These are phyloP conservation scores for Metschnikowia corniflorae DNA, from an alignment of 805 yeast genomes.

Conservation along the genomic window DNA sequence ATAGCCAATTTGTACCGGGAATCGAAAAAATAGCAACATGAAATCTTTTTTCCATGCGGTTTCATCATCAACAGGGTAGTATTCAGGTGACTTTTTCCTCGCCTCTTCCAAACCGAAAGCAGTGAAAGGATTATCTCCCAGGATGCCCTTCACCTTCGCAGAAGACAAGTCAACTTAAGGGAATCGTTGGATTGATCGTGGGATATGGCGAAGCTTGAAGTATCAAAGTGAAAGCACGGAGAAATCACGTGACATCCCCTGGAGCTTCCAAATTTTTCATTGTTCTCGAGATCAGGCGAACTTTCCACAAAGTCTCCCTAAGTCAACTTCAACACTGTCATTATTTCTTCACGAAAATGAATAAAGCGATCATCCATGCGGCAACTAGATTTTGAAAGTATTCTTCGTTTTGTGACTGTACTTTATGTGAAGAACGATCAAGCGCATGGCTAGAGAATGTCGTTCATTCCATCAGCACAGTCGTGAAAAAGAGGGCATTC, in stretches of 20 bases:
- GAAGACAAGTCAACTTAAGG: not conserved
- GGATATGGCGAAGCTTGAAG: not conserved
- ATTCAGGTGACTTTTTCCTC: not conserved
- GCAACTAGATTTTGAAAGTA: not conserved
- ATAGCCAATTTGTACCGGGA: constrained; percentile 1
- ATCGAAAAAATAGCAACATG: constrained; percentile 2
- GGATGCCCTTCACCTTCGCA: not conserved
- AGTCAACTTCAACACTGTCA: not conserved
- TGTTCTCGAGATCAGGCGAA: not conserved
- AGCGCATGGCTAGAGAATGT: not conserved
- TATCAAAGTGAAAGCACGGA: not conserved
- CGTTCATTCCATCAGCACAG: not conserved
- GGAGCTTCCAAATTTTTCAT: not conserved
- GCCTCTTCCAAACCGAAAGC: constrained; percentile 2
- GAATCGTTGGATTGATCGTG: not conserved
- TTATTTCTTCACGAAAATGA: constrained; percentile 1
- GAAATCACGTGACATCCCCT: not conserved
- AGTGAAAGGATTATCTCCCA: not conserved
- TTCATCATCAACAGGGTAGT: not conserved
- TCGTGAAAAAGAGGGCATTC: not conserved
- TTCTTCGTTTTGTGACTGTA: not conserved
- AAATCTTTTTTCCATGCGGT: not conserved
- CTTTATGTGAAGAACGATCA: not conserved
- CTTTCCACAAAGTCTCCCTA: not conserved
- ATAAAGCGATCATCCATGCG: constrained; percentile 1